phyloP scores from a whole-genome alignment of 164 flowering plant genomes.

The Nymphaea colorata region DNA sequence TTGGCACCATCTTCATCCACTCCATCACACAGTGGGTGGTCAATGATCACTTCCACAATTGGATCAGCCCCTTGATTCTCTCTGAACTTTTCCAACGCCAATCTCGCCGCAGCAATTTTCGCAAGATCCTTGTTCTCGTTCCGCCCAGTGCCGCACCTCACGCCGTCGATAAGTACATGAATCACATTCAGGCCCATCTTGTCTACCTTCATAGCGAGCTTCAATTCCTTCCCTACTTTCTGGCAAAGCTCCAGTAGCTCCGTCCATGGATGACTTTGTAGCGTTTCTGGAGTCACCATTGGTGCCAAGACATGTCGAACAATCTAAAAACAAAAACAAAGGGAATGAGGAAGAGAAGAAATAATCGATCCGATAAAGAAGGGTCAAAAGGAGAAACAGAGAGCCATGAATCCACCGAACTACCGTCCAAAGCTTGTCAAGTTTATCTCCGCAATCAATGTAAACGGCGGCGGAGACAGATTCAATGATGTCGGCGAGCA shows the following conservation, averaged over 20 bases:
- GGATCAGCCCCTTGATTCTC: not conserved
- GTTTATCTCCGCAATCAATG: conserved; percentile 45
- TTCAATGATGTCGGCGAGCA: conserved; percentile 81
- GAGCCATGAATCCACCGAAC: not conserved
- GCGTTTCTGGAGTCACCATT: conserved; percentile 30
- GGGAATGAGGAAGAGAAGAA: not conserved
- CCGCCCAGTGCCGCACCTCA: conserved; percentile 26
- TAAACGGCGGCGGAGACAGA: conserved; percentile 75
- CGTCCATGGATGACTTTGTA: conserved; percentile 46
- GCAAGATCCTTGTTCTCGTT: conserved; percentile 47
- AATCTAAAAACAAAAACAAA: conserved; percentile 17
- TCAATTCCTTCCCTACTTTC: conserved; percentile 42
- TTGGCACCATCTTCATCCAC: conserved; percentile 40
- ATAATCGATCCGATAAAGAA: not conserved
- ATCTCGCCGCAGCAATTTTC: conserved; percentile 42
- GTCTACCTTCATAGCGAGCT: conserved; percentile 24
- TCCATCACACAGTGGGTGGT: conserved; percentile 2
- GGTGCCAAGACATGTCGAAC: conserved; percentile 50
- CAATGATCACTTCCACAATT: not conserved
- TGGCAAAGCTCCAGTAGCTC: conserved; percentile 44
- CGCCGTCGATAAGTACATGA: conserved; percentile 40
- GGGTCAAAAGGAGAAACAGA: not conserved
- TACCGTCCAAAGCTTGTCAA: conserved; percentile 54
- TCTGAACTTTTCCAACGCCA: conserved; percentile 26
- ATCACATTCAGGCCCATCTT: conserved; percentile 23